Percentiles rank a stretch among this genome's conserved stretches.
Conservation (phyloP, 176 grass and related monocot species). For the Sorghum bicolor region DNA sequence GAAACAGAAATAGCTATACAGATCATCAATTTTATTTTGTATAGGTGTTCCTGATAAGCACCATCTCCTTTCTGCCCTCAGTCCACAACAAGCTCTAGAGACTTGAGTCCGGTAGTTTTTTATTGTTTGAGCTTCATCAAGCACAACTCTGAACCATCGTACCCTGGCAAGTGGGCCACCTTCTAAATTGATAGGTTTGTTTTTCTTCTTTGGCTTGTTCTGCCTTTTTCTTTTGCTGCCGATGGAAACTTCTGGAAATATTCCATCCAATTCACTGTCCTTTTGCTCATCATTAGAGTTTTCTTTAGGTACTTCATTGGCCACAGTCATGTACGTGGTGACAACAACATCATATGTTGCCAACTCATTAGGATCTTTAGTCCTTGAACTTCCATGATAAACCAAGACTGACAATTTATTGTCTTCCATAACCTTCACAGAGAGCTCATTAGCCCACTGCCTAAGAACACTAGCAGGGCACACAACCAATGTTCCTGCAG, state of each 20-base stretch:
- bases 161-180: slow-evolving; percentile 86
- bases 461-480: slow-evolving; percentile 87
- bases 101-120: slow-evolving; percentile 81
- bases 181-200: slow-evolving; percentile 12
- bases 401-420: slow-evolving; percentile 78
- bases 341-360: slow-evolving; percentile 86
- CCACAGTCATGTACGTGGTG: slow-evolving; percentile 85
- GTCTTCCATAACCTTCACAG: slow-evolving; percentile 59
- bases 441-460: slow-evolving; percentile 86
- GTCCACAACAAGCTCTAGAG: slow-evolving; percentile 74
- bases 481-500: slow-evolving; percentile 84
- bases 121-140: slow-evolving; percentile 97
- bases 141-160: slow-evolving; percentile 87
- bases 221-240: slow-evolving; percentile 57
- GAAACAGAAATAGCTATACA: slow-evolving; percentile 93
- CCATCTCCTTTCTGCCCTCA: slow-evolving; percentile 82
- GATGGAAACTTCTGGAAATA: slow-evolving; percentile 35
- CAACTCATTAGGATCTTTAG: slow-evolving; percentile 65
- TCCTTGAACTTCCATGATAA: slow-evolving; percentile 90
- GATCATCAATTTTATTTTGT: slow-evolving; percentile 90
- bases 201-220: slow-evolving; percentile 60
- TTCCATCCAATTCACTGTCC: slow-evolving; percentile 29
- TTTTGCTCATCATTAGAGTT: slow-evolving; percentile 56
- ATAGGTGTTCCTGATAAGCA: slow-evolving; percentile 97
- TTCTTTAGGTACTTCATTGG: slow-evolving; percentile 79